Conservation (phyloP, 106 monocot species). For the Allium sativum region DNA sequence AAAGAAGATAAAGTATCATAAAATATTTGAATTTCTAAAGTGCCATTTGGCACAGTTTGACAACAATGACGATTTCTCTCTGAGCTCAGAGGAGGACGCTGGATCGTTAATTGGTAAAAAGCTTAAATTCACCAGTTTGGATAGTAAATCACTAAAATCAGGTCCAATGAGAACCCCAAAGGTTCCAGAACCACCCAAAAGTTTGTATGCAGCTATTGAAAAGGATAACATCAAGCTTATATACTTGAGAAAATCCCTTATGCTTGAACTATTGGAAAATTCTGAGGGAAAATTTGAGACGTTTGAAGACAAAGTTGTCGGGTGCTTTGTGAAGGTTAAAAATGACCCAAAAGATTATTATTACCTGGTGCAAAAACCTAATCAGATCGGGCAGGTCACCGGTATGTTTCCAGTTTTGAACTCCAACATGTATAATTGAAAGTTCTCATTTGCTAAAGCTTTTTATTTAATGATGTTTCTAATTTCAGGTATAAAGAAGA, state of each 20-base stretch:
- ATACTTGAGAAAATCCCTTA: slow-evolving; percentile 57
- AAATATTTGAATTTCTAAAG: slow-evolving; percentile 24
- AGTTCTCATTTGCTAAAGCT: background rate
- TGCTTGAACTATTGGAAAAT: slow-evolving; percentile 46
- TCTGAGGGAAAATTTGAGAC: slow-evolving; percentile 26
- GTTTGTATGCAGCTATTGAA: slow-evolving; percentile 46
- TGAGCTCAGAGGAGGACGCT: slow-evolving; percentile 34
- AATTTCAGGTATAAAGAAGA: slow-evolving; percentile 46
- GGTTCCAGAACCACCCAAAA: slow-evolving; percentile 17
- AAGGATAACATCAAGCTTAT: slow-evolving; percentile 52
- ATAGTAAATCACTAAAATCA: slow-evolving; percentile 4
- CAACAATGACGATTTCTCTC: slow-evolving; percentile 5
- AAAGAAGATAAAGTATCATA: slow-evolving; percentile 35
- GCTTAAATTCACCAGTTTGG: slow-evolving; percentile 14
- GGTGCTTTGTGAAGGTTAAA: slow-evolving; percentile 84
- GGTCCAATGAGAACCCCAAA: slow-evolving; percentile 8
- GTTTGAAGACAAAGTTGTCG: slow-evolving; percentile 70
- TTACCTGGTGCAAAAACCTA: slow-evolving; percentile 23
- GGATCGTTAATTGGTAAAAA: slow-evolving; percentile 17
- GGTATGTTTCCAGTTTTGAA: slow-evolving; percentile 20
- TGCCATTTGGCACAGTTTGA: slow-evolving; percentile 46
- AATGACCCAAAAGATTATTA: slow-evolving; percentile 42
- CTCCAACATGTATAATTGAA: background rate
- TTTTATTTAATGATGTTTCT: background rate
- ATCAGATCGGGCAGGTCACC: slow-evolving; percentile 60